Evolutionary conservation across 1,284 basidiomycete genomes (phyloP).

Genomic region (Vanrija sp.): DNA sequence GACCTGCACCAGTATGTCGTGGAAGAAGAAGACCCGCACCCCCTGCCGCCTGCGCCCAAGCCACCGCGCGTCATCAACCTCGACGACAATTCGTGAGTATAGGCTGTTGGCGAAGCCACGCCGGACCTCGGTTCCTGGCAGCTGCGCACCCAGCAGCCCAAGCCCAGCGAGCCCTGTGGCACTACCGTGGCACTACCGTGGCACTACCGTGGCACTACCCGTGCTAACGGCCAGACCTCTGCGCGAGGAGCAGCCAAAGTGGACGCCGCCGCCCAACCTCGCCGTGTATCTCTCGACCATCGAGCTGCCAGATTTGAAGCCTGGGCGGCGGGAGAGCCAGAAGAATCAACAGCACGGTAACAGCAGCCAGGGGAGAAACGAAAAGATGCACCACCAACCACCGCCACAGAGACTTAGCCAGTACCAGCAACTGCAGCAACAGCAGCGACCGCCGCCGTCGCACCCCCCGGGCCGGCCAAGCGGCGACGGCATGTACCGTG

Average conservation of each 20-base stretch:
- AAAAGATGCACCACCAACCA: no score
- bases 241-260: slow-evolving; percentile 7
- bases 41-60: neutral
- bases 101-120: neutral
- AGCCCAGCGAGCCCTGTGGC: neutral
- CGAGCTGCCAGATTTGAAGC: slow-evolving; percentile 45
- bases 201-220: neutral
- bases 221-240: neutral
- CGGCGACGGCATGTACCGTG: no score
- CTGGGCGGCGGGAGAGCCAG: slow-evolving; percentile 7
- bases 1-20: slow-evolving; percentile 46
- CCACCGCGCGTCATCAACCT: slow-evolving; percentile 43
- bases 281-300: slow-evolving; percentile 46
- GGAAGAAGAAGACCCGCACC: slow-evolving; percentile 27
- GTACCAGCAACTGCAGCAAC: no score
- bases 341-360: slow-evolving; percentile 4
- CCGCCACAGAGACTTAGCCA: no score
- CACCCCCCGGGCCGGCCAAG: no score
- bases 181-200: neutral
- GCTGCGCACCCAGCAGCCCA: no score
- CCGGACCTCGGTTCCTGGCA: neutral
- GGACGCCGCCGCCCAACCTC: slow-evolving; percentile 38
- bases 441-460: no score
- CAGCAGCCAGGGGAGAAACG: neutral
- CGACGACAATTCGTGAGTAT: slow-evolving; percentile 26